Percentiles rank a stretch among this genome's conserved stretches.
These are phyloP conservation scores for Saccharomyces hybrid DNA, from an alignment of 1,139 yeast genomes.

Conservation along the genomic window DNA sequence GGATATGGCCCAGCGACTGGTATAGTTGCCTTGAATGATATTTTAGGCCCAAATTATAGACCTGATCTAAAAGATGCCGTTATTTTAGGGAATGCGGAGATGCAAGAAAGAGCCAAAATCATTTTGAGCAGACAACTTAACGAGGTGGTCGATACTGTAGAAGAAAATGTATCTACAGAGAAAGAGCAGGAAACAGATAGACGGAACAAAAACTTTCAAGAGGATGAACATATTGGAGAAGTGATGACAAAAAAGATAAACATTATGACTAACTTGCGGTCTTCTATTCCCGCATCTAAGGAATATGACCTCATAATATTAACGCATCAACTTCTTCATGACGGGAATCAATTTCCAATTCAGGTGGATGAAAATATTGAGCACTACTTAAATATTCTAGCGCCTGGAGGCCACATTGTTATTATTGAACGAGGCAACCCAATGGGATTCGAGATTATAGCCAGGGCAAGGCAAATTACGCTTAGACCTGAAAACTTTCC, in stretches of 20 bases:
- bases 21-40: constrained; percentile 76
- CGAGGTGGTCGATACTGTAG: constrained; percentile 36
- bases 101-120: constrained; percentile 75
- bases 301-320: constrained; percentile 80
- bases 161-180: constrained; percentile 12
- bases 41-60: constrained; percentile 56
- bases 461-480: constrained; percentile 85
- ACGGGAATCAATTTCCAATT: constrained; percentile 54
- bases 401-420: constrained; percentile 73
- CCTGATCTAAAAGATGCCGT: constrained; percentile 67
- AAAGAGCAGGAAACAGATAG: constrained; percentile 16
- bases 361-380: constrained; percentile 69
- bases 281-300: constrained; percentile 39
- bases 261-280: constrained; percentile 47
- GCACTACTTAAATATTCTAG: constrained; percentile 50
- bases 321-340: constrained; percentile 65
- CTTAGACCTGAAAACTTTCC: constrained; percentile 69
- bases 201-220: constrained; percentile 21
- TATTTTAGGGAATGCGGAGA: constrained; percentile 61
- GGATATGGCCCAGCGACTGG: constrained; percentile 95
- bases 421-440: constrained; percentile 87
- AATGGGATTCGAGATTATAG: constrained; percentile 77
- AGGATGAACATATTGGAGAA: constrained; percentile 43
- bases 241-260: constrained; percentile 51
- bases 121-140: constrained; percentile 61